Evolutionary conservation across 495 filamentous ascomycete species (phyloP).

Genomic region (Tricharina praecox): DNA sequence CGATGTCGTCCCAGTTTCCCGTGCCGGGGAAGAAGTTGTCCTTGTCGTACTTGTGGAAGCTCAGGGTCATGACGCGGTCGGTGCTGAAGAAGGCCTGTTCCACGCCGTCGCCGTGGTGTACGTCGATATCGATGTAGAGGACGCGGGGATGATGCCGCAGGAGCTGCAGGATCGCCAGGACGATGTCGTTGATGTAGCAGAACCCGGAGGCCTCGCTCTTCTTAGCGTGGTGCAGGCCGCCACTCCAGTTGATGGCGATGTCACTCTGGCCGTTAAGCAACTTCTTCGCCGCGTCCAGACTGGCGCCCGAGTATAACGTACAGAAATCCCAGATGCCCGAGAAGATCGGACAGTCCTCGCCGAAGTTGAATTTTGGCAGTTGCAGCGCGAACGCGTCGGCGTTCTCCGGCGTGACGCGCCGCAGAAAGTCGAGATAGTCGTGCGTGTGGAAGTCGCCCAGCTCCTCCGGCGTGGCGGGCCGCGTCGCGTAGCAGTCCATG

Average conservation of each 20-base stretch:
- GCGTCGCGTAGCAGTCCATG: constrained; percentile 80
- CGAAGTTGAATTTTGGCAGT: constrained; percentile 90
- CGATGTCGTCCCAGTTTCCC: constrained; percentile 86
- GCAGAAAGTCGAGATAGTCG: constrained; percentile 82
- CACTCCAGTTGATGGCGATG: constrained; percentile 94
- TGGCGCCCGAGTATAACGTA: constrained; percentile 89
- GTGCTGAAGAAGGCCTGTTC: constrained; percentile 97
- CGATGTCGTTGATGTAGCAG: constrained; percentile 98
- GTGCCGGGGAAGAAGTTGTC: constrained; percentile 98
- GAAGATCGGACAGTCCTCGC: constrained; percentile 95
- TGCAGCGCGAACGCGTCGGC: constrained; percentile 83
- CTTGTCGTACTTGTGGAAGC: constrained; percentile 79
- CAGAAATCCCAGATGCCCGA: constrained; percentile 98
- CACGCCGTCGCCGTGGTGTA: constrained; percentile 94
- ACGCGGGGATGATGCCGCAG: constrained; percentile 84
- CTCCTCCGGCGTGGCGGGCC: constrained; percentile 72
- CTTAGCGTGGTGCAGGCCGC: constrained; percentile 92
- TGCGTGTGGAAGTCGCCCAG: constrained; percentile 67
- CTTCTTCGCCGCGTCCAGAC: constrained; percentile 89
- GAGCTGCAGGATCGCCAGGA: constrained; percentile 90
- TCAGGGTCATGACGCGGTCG: constrained; percentile 94
- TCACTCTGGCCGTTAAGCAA: constrained; percentile 90
- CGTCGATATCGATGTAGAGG: constrained; percentile 95
- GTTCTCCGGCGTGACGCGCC: constrained; percentile 84
- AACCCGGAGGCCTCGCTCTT: constrained; percentile 94